Percentiles rank a stretch among this genome's conserved stretches.
Evolutionary conservation across 2,329 filamentous ascomycete species (phyloP).

Genomic region (Aspergillus versicolor): DNA sequence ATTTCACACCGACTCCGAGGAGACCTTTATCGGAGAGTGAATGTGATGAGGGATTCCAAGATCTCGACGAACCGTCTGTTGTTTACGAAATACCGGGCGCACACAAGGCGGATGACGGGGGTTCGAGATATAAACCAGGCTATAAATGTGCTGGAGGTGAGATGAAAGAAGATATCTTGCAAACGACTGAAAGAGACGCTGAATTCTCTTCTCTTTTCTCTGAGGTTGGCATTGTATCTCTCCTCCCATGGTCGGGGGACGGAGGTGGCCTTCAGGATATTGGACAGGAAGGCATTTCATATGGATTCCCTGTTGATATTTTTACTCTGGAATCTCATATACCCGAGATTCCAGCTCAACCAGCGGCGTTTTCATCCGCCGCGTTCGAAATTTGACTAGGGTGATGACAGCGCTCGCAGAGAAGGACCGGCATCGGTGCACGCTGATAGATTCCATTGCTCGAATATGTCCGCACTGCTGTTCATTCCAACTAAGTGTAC

Average conservation of each 20-base stretch:
- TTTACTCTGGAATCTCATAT: neutral
- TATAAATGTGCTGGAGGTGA: neutral
- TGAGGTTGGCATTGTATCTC: neutral
- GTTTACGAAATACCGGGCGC: neutral
- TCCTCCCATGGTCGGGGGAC: neutral
- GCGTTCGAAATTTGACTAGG: neutral
- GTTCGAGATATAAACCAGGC: neutral
- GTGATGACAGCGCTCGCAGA: neutral
- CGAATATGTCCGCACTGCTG: neutral
- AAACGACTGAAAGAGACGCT: neutral
- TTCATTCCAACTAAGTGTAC: neutral
- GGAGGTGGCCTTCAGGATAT: neutral
- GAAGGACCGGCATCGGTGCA: neutral
- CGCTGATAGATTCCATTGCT: neutral
- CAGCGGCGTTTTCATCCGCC: neutral
- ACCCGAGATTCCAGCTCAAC: neutral
- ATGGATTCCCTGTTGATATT: neutral
- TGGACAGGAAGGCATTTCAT: neutral
- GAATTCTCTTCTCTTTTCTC: neutral
- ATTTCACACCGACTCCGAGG: slow-evolving; percentile 1
- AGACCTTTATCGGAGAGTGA: neutral
- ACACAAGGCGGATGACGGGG: neutral
- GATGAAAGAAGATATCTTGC: neutral
- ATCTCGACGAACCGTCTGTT: neutral
- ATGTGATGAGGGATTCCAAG: neutral